These are phyloP conservation scores for Salvia rosmarinus DNA, from an alignment of 257 asterid species.

Conservation along the genomic window DNA sequence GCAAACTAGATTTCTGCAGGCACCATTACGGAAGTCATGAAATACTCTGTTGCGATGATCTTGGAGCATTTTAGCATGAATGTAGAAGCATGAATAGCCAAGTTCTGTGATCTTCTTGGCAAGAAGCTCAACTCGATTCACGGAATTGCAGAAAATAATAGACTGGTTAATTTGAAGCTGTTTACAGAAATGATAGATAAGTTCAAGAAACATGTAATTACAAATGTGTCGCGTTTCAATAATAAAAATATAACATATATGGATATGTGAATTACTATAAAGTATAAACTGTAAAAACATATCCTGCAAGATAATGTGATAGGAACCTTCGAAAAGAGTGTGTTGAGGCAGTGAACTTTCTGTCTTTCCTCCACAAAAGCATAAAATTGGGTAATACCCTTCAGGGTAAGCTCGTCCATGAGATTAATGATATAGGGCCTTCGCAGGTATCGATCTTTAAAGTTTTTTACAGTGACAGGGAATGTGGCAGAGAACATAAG, in stretches of 20 bases:
- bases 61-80: slow-evolving; percentile 96
- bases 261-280: too few species aligned
- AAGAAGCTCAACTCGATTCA: slow-evolving; percentile 88
- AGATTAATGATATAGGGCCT: slow-evolving; percentile 82
- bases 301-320: too few species aligned
- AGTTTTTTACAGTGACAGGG: slow-evolving; percentile 86
- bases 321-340: slow-evolving; percentile 69
- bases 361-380: slow-evolving; percentile 96
- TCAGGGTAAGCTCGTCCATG: slow-evolving; percentile 95
- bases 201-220: slow-evolving; percentile 22
- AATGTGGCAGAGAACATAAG: slow-evolving; percentile 93
- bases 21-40: slow-evolving; percentile 94
- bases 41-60: slow-evolving; percentile 93
- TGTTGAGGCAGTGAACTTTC: slow-evolving; percentile 87
- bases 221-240: too few species aligned
- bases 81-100: slow-evolving; percentile 91
- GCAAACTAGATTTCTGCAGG: slow-evolving; percentile 94
- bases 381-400: slow-evolving; percentile 87
- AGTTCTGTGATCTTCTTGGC: slow-evolving; percentile 96
- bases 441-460: slow-evolving; percentile 71
- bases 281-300: too few species aligned
- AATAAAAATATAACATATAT: too few species aligned
- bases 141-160: slow-evolving; percentile 91
- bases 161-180: slow-evolving; percentile 96
- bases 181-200: slow-evolving; percentile 24